Conservation (phyloP, 1,284 basidiomycete species). For the Malassezia furfur region DNA sequence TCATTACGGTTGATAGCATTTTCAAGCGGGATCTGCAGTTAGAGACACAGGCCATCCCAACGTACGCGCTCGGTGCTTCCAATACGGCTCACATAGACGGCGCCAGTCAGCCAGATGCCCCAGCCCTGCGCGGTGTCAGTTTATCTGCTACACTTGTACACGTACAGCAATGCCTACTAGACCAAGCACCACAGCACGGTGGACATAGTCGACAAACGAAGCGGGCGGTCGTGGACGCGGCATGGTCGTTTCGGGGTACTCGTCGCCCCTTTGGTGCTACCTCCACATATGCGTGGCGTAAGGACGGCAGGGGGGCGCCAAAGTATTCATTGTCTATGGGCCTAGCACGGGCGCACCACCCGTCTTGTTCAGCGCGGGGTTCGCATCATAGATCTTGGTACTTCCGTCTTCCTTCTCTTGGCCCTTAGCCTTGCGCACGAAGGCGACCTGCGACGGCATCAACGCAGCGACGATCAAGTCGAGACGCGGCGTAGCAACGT, state of each 20-base stretch:
- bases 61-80: constrained; percentile 16
- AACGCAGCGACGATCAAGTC: constrained; percentile 34
- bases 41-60: neutral
- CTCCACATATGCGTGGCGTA: no score
- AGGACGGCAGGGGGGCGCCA: no score
- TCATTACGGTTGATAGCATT: neutral
- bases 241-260: neutral
- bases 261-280: no score
- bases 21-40: constrained; percentile 8
- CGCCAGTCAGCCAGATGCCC: constrained; percentile 17
- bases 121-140: constrained; percentile 4
- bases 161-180: constrained; percentile 11
- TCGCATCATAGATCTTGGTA: neutral
- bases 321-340: neutral
- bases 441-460: constrained; percentile 26
- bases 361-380: neutral
- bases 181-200: constrained; percentile 8
- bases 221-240: neutral
- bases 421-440: neutral
- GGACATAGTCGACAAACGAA: constrained; percentile 12
- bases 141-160: neutral
- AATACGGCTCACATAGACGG: constrained; percentile 17
- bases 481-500: constrained; percentile 33
- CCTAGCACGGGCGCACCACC: constrained; percentile 2
- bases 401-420: neutral